Conservation (phyloP, 768 basidiomycete genomes). For the Grammothele lineata region DNA sequence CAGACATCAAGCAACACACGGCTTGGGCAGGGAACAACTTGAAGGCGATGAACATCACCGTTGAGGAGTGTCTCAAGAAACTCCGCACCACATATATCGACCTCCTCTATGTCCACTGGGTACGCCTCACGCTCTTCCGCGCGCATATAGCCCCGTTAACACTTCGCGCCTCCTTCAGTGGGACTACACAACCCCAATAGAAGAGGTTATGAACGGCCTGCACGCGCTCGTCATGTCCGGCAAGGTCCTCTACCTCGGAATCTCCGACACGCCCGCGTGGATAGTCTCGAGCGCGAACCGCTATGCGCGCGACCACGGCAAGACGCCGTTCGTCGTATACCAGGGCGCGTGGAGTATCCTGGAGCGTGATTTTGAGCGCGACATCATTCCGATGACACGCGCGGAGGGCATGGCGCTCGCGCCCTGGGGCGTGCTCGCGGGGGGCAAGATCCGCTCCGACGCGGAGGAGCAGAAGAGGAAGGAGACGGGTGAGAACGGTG, state of each 20-base stretch:
- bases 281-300: constrained; percentile 31
- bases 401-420: constrained; percentile 28
- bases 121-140: too few relatives aligned
- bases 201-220: constrained; percentile 52
- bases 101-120: constrained; percentile 40
- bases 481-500: constrained; percentile 23
- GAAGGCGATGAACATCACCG: constrained; percentile 34
- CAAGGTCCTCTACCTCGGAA: constrained; percentile 36
- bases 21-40: constrained; percentile 31
- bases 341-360: constrained; percentile 29
- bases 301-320: constrained; percentile 31
- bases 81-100: constrained; percentile 43
- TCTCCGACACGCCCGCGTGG: constrained; percentile 30
- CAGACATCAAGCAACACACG: not conserved
- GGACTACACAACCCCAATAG: constrained; percentile 48
- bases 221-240: constrained; percentile 47
- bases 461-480: constrained; percentile 28
- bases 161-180: constrained; percentile 21
- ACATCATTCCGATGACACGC: constrained; percentile 31
- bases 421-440: constrained; percentile 35
- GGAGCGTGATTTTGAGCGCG: constrained; percentile 37
- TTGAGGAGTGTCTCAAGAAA: constrained; percentile 35
- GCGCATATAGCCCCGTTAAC: not conserved
- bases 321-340: constrained; percentile 38
- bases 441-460: constrained; percentile 33